Evolutionary conservation across 805 yeast species (phyloP).

Genomic region (Pichia heedii): DNA sequence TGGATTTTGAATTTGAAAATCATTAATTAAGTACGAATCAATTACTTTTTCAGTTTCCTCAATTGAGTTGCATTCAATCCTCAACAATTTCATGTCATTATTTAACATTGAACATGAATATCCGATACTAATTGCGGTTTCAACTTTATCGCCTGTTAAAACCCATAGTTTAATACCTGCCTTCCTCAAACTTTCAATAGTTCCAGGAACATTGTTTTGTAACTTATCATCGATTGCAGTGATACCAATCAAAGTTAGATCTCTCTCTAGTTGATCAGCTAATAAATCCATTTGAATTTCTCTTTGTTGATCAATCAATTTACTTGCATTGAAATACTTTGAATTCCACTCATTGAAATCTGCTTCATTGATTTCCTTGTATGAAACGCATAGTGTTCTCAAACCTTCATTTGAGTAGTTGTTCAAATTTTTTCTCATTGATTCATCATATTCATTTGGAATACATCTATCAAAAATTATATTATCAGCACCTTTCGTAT

Average conservation of each 20-base stretch:
- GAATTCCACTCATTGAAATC: conserved; percentile 46
- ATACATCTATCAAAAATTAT: conserved; percentile 45
- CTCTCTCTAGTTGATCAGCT: conserved; percentile 51
- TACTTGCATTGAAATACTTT: conserved; percentile 48
- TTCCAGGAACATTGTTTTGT: conserved; percentile 70
- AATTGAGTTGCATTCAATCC: conserved; percentile 32
- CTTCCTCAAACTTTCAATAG: conserved; percentile 53
- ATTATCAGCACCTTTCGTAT: conserved; percentile 71
- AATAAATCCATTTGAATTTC: conserved; percentile 47
- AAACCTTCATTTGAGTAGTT: conserved; percentile 70
- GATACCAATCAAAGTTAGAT: conserved; percentile 55
- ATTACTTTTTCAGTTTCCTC: conserved; percentile 12
- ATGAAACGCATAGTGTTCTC: conserved; percentile 66
- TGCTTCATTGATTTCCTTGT: conserved; percentile 36
- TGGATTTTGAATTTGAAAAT: conserved; percentile 6
- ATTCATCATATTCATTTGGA: conserved; percentile 25
- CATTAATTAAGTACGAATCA: conserved; percentile 15
- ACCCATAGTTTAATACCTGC: conserved; percentile 84
- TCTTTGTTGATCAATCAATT: conserved; percentile 45
- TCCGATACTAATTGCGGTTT: conserved; percentile 78
- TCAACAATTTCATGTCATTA: conserved; percentile 58
- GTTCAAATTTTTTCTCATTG: conserved; percentile 51
- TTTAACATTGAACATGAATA: conserved; percentile 66
- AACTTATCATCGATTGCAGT: conserved; percentile 77
- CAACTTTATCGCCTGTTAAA: conserved; percentile 73